These are phyloP conservation scores for Fagopyrum esculentum DNA, from an alignment of 148 eudicot species.

Conservation along the genomic window DNA sequence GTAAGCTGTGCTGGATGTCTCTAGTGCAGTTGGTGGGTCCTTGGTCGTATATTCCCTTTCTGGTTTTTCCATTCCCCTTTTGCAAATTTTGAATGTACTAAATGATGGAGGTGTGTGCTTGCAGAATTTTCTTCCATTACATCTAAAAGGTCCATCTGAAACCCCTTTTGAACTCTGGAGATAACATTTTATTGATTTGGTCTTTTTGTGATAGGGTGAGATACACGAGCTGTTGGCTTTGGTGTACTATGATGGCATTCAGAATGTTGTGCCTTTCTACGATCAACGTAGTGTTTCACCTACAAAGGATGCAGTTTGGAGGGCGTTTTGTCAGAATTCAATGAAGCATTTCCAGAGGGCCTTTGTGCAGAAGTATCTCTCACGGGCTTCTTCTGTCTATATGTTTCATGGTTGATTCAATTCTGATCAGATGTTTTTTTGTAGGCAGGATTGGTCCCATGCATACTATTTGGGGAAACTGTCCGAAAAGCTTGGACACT, in stretches of 20 bases:
- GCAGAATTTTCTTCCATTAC: not conserved
- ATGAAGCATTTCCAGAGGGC: constrained; percentile 91
- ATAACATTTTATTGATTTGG: not conserved
- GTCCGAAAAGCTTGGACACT: constrained; percentile 74
- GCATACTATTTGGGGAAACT: constrained; percentile 88
- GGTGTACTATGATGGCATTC: constrained; percentile 91
- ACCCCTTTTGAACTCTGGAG: not conserved
- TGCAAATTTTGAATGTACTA: not conserved
- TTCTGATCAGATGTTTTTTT: constrained; percentile 8
- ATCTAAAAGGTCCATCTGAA: not conserved
- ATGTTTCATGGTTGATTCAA: not conserved
- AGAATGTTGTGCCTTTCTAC: constrained; percentile 86
- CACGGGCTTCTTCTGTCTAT: not conserved
- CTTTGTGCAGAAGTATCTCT: constrained; percentile 61
- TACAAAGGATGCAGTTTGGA: constrained; percentile 64
- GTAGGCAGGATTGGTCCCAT: constrained; percentile 94
- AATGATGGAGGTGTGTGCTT: not conserved
- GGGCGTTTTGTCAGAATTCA: constrained; percentile 69
- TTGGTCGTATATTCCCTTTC: not conserved
- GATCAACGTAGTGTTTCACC: constrained; percentile 82
- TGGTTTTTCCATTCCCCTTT: not conserved
- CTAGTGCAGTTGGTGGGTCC: not conserved
- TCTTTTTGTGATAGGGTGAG: constrained; percentile 60
- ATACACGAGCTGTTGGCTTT: constrained; percentile 96
- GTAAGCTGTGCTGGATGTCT: not conserved